Base-by-base conservation (phyloP, 345 rosid species). In the Eutrema heterophyllum region DNA sequence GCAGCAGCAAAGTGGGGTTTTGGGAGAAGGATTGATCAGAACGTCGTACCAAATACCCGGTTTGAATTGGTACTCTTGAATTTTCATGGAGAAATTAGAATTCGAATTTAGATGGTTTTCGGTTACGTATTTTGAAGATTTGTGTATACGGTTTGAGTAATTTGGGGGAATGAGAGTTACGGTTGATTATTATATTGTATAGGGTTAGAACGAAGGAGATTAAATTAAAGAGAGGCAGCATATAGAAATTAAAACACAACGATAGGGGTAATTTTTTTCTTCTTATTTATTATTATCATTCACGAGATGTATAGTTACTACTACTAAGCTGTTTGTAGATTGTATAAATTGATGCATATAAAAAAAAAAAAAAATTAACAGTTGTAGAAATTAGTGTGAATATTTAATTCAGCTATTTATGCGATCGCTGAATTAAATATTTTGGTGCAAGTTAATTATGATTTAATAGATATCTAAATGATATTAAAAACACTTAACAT, bases 31-130 rank as follows among this genome's bases (percentile, higher is more conserved):
- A 14, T 53, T 79, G 40, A 81, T 79, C 50, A 81, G 85, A 70
- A 83, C 84, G 26, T 77, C 87, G 7, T 86, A 80, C 67, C 94
- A 89, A 64, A 73, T 85, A 48, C 46, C 88, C 5, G 93, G 92
- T 58, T 71, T 90, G 71, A 93, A 89, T 79, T 90, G 98, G 97
- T 87, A 81, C 76, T 63, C 91, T 55, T 90, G 65, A 71, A 1
- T 27, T 11, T 36, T 10, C 16, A 1, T 59, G n/a, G 14, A 7
- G 7, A 32, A 36, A 5, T 14, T 33, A 45, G 7, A 45, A 36
- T 50, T 62, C 10, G 29, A 53, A 46, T 46, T 70, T 56, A 57
- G 48, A 32, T 56, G 11, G 16, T 1, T 9, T 57, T 35, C 64
- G 48, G 33, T 26, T 61, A 61, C 21, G 10, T 72, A 55, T 44